A percentile compares a stretch with the other conserved stretches of the same genome.
These are phyloP conservation scores for Aureobasidium sp. DNA, from an alignment of 2,329 filamentous ascomycete species.

Conservation along the genomic window DNA sequence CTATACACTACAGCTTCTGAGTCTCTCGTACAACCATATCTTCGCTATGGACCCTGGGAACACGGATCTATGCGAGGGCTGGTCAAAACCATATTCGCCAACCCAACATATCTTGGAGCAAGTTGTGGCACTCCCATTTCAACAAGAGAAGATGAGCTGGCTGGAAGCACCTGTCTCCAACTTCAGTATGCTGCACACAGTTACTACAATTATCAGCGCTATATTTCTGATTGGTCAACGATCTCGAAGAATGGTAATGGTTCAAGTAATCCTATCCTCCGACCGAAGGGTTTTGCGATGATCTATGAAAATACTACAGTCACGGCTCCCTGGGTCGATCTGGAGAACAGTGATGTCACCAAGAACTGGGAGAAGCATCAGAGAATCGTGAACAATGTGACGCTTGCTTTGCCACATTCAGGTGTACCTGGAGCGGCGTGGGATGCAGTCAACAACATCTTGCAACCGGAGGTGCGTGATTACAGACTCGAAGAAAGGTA, in stretches of 20 bases:
- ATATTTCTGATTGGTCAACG: constrained; percentile 61
- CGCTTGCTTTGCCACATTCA: constrained; percentile 80
- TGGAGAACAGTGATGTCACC: constrained; percentile 53
- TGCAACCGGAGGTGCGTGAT: constrained; percentile 67
- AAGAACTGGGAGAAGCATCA: constrained; percentile 58
- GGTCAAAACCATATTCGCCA: constrained; percentile 70
- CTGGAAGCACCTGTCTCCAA: constrained; percentile 67
- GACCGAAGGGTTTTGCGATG: constrained; percentile 69
- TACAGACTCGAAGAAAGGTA: neutral
- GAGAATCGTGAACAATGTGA: constrained; percentile 78
- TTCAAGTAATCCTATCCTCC: constrained; percentile 45
- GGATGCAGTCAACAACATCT: constrained; percentile 67
- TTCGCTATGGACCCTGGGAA: constrained; percentile 65
- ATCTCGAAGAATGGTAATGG: constrained; percentile 52
- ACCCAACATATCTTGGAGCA: constrained; percentile 59
- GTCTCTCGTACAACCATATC: constrained; percentile 77
- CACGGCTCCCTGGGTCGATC: constrained; percentile 73
- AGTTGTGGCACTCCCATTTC: constrained; percentile 70
- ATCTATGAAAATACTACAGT: constrained; percentile 80
- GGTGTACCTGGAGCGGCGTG: constrained; percentile 72
- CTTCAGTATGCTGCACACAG: constrained; percentile 75
- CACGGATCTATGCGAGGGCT: constrained; percentile 57
- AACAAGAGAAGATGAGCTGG: constrained; percentile 26
- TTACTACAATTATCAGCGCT: constrained; percentile 75
- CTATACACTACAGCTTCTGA: constrained; percentile 83